Evolutionary conservation across 129 eudicot species (phyloP), one percentile per base, ranked within the genome.

Genomic region (Helichrysum umbraculigerum): DNA sequence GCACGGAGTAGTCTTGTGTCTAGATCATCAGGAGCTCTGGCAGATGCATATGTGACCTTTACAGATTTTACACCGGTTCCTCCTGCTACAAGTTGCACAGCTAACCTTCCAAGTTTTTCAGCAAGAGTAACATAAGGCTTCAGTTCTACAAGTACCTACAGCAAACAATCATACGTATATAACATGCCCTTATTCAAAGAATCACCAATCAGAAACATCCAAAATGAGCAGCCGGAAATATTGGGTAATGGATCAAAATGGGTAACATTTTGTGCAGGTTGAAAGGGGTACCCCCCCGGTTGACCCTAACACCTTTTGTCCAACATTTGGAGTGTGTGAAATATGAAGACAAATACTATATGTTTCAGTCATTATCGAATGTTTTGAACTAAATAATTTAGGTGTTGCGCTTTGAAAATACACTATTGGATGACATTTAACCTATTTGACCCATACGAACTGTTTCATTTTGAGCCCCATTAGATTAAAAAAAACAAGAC

Each of bases 1-100:
- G 98, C 98, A 6, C 98, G 93, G 8, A 93, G 98, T 39, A 93
- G 54, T 71, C 98, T 72, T 81, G 96, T 92, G 86, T 92, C 98
- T 8, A 92, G 93, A 70, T 92, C 98, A 72, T 92, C 98, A 4
- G 98, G 96, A 15, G 98, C 98, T 82, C 98, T 74, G 11, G 98
- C 90, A 41, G 97, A 89, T 25, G 91, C 83, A 35, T 89, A 89
- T 15, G 91, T 86, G 17, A 89, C 96, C 83, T 89, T 89, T 5
- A 92, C 90, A 0, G 87, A 57, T 75, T 92, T 92, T 1, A 92
- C 89, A 21, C 98, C 98, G 62, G 93, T 92, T 33, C 98, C 98
- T 65, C 98, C 98, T 44, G 98, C 86, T 11, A 92, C 96, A 42
- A 92, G 68, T 50, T 92, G 97, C 15, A 92, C 96, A 61, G 94